Conservation (phyloP, 495 filamentous ascomycete species). For the Chaetomidium leptoderma region DNA sequence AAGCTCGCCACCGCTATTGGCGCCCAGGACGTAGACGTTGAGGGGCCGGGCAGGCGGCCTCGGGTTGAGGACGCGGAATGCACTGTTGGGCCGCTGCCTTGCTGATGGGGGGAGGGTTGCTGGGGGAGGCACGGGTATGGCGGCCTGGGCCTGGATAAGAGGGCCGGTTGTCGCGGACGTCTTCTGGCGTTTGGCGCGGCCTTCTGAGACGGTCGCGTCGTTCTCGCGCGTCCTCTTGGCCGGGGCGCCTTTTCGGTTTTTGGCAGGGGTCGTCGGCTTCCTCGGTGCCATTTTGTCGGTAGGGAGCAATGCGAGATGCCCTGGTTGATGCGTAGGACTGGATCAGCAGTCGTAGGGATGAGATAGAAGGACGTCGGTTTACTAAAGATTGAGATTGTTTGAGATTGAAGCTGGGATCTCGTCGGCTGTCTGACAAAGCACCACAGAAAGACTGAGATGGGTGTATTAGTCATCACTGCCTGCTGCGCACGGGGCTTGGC, state of each 20-base stretch:
- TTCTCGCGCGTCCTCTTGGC: conserved; percentile 1
- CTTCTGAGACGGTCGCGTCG: neutral
- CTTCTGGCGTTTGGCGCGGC: conserved; percentile 3
- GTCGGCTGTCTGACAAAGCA: too few species aligned
- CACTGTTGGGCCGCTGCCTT: neutral
- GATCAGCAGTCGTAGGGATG: neutral
- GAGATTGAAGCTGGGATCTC: too few species aligned
- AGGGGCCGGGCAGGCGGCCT: conserved; percentile 7
- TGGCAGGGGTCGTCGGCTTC: neutral
- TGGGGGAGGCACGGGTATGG: neutral
- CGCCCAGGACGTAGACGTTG: conserved; percentile 19
- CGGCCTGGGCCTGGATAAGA: neutral
- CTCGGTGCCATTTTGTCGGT: conserved; percentile 2
- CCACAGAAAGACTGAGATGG: neutral
- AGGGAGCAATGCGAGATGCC: too few species aligned
- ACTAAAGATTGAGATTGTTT: too few species aligned
- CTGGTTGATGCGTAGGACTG: neutral
- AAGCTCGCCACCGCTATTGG: conserved; percentile 17
- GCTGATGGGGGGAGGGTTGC: neutral
- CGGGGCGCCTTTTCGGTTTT: neutral
- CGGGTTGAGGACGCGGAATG: neutral
- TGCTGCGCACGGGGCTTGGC: neutral
- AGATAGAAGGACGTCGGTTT: too few species aligned
- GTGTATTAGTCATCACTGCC: neutral
- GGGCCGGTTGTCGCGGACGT: neutral